Evolutionary conservation across 108 stramenopile genomes (phyloP), one percentile per base, ranked within the genome.

Genomic region (Pseudonitzschia pungens): DNA sequence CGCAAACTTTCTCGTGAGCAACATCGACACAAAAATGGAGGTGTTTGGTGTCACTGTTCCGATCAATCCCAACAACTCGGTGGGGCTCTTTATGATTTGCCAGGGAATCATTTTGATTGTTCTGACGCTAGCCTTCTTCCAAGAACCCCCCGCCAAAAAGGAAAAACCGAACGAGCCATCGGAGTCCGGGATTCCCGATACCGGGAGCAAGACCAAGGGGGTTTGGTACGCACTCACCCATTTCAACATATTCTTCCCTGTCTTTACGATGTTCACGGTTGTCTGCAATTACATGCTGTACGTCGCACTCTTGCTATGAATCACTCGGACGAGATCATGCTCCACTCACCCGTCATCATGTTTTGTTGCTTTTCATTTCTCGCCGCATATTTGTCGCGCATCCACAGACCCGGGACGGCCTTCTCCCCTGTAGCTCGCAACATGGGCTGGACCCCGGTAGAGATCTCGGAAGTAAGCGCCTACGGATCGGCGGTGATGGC

Each of bases 401-500:
- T 12, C 14, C 21, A 15, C 33, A 48, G 42, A 22, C 84, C 88
- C 51, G 87, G 86, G 73, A 89, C 91, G n/a, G 89, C 75, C 3
- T 69, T 92, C 20, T 85, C 91, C 8, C 87, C 91, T 15, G 87
- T 81, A 41, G 80, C 82, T 36, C 56, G 40, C 24, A 74, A 92
- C 78, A 53, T 92, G 60, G 81, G 74, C 14, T 89, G 88, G 90
- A 78, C 75, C 24, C 84, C 91, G 15, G 83, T 87, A 26, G 53
- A 80, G 59, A 82, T 77, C 8, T 88, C 89, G 4, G 70, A 73
- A 28, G 77, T 87, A 10, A 77, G 88, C 57, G 91, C 87, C 50
- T 51, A 65, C 15, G 79, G 71, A 29, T 77, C 91, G 9, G 31
- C 88, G 43, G 16, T 92, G 40, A 88, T 89, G 27, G 81, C 88